These are phyloP conservation scores for Schizophyllum commune DNA, from an alignment of 1,284 basidiomycete species.

Conservation along the genomic window DNA sequence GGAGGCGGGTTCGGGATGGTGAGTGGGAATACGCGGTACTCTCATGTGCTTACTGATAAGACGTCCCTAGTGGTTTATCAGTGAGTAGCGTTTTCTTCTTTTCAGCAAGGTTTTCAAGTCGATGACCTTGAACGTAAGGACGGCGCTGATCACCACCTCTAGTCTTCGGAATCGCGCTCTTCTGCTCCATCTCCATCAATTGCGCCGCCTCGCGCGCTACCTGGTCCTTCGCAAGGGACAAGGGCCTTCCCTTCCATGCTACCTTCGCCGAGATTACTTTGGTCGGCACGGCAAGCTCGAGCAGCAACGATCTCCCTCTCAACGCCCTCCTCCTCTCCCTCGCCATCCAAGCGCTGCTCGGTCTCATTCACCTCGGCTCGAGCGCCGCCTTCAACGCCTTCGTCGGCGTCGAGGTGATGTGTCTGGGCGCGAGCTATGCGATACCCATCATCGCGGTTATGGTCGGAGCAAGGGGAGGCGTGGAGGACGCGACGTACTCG, in stretches of 20 bases:
- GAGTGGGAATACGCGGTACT: slow-evolving; percentile 9
- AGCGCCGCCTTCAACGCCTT: slow-evolving; percentile 51
- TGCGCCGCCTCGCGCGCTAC: slow-evolving; percentile 62
- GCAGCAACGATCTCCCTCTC: too few relatives aligned
- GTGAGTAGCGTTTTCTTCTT: slow-evolving; percentile 16
- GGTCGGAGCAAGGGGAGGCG: too few relatives aligned
- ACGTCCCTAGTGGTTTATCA: slow-evolving; percentile 35
- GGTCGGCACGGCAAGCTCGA: too few relatives aligned
- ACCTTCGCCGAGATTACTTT: slow-evolving; percentile 44
- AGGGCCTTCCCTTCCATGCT: slow-evolving; percentile 51
- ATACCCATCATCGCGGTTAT: slow-evolving; percentile 44
- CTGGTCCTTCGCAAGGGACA: slow-evolving; percentile 66
- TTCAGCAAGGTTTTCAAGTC: too few relatives aligned
- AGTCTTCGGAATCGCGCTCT: slow-evolving; percentile 48
- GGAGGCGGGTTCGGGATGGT: slow-evolving; percentile 59
- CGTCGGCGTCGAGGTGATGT: slow-evolving; percentile 47
- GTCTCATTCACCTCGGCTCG: slow-evolving; percentile 47
- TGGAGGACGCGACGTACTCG: slow-evolving; percentile 35
- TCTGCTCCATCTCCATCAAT: slow-evolving; percentile 53
- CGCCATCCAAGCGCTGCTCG: slow-evolving; percentile 43
- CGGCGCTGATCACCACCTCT: slow-evolving; percentile 1
- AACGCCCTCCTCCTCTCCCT: slow-evolving; percentile 55
- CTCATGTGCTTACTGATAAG: neutral
- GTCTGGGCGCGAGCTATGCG: slow-evolving; percentile 43
- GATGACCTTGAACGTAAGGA: too few relatives aligned